A percentile compares a stretch with the other conserved stretches of the same genome.
Evolutionary conservation across 2,329 filamentous ascomycete species (phyloP).

Genomic region (Colletotrichum sp.): DNA sequence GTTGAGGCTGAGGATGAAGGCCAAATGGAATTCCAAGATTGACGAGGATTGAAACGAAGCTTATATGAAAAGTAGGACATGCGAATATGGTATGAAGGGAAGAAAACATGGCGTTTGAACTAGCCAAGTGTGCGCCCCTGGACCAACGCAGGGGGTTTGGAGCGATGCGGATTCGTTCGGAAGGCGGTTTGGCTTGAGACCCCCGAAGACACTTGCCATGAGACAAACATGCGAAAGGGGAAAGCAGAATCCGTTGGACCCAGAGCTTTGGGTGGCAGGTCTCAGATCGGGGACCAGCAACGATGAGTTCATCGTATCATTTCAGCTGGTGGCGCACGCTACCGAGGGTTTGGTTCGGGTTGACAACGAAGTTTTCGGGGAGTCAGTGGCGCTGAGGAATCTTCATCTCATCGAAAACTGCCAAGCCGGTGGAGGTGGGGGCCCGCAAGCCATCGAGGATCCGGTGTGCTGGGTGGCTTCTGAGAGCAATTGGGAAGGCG

Average conservation of each 20-base stretch:
- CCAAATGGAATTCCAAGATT: not conserved
- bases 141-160: not conserved
- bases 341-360: not conserved
- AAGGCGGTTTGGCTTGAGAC: not conserved
- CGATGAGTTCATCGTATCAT: not conserved
- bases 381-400: not conserved
- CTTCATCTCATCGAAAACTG: not conserved
- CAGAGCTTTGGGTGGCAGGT: not conserved
- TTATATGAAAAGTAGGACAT: constrained; percentile 7
- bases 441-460: not conserved
- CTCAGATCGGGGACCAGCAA: not conserved
- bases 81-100: not conserved
- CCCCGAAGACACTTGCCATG: not conserved
- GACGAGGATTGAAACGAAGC: not conserved
- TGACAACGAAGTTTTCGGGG: not conserved
- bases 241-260: constrained; percentile 6
- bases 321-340: not conserved
- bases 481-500: not conserved
- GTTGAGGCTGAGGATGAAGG: not conserved
- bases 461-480: not conserved
- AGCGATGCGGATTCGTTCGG: not conserved
- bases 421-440: not conserved
- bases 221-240: constrained; percentile 1
- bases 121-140: not conserved
- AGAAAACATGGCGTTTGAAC: not conserved